A percentile compares a stretch with the other conserved stretches of the same genome.
phyloP scores from a whole-genome alignment of 176 grass and related monocot species.

The Neostapfia colusana region DNA sequence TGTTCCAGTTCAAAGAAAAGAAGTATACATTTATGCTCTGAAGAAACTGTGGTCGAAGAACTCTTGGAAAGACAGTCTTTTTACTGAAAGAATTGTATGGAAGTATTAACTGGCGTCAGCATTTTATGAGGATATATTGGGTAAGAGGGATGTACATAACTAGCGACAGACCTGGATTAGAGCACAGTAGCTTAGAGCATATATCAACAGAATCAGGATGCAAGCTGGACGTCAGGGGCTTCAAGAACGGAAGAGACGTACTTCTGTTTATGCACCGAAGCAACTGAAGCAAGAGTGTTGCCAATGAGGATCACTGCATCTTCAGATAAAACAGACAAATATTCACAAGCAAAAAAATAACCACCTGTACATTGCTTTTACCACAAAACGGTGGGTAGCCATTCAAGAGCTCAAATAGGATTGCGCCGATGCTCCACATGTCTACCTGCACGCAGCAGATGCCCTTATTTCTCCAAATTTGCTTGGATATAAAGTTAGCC shows the following conservation, averaged over 20 bases:
- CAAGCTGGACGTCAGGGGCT: not conserved
- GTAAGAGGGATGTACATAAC: not conserved
- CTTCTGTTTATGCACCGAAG: conserved; percentile 43
- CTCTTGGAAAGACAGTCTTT: conserved; percentile 42
- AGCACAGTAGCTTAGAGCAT: conserved; percentile 34
- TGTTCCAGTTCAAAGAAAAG: too few species aligned
- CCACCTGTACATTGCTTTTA: conserved; percentile 59
- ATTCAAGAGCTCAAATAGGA: conserved; percentile 64
- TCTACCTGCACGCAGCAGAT: conserved; percentile 44
- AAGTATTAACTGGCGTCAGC: not conserved
- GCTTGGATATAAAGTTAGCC: not conserved
- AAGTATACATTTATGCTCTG: not conserved
- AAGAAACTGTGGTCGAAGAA: conserved; percentile 43
- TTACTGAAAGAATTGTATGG: not conserved
- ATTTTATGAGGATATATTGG: not conserved
- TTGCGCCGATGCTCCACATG: conserved; percentile 58
- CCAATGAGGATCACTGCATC: not conserved
- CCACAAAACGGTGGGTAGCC: conserved; percentile 54
- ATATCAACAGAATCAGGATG: conserved; percentile 41
- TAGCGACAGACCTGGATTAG: conserved; percentile 35
- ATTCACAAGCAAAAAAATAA: not conserved
- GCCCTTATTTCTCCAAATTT: not conserved
- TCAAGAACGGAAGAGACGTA: conserved; percentile 26
- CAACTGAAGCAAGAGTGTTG: conserved; percentile 6
- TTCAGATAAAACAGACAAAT: not conserved